These are phyloP conservation scores for Dalbergia oliveri DNA, from an alignment of 306 rosid species.

Conservation along the genomic window DNA sequence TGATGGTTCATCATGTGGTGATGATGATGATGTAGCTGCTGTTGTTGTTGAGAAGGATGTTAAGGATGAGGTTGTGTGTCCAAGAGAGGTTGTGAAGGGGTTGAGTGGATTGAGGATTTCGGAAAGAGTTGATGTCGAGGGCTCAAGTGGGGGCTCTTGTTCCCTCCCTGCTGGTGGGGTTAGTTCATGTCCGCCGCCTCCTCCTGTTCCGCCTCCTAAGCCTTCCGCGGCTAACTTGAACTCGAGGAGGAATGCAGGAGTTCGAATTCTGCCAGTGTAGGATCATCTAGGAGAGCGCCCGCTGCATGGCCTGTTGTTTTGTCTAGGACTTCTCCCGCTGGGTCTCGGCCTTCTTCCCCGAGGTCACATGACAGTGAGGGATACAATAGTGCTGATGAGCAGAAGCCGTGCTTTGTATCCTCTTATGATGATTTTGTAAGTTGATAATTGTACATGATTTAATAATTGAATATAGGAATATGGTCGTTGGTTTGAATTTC, in stretches of 20 bases:
- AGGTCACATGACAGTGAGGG: conserved; percentile 94
- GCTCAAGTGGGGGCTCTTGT: conserved; percentile 49
- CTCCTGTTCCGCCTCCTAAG: conserved; percentile 92
- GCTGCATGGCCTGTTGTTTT: conserved; percentile 75
- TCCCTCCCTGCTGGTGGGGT: conserved; percentile 45
- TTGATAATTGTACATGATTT: conserved; percentile 34
- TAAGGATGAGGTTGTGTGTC: conserved; percentile 52
- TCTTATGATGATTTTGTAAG: conserved; percentile 87
- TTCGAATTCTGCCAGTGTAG: conserved; percentile 62
- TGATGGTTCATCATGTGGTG: conserved; percentile 42
- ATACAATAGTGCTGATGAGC: conserved; percentile 95
- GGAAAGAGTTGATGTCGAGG: conserved; percentile 57
- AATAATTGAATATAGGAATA: neutral
- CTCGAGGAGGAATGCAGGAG: conserved; percentile 65
- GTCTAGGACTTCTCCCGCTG: conserved; percentile 75
- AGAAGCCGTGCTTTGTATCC: conserved; percentile 74
- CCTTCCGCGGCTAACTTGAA: conserved; percentile 61
- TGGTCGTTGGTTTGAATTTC: neutral
- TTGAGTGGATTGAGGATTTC: conserved; percentile 51
- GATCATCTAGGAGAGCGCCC: conserved; percentile 71
- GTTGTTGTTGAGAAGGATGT: conserved; percentile 54
- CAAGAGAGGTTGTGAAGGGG: conserved; percentile 51
- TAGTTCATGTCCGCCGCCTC: conserved; percentile 81
- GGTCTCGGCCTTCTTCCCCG: conserved; percentile 90
- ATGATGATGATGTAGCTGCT: conserved; percentile 47